Conservation (phyloP, 176 grass and related monocot genomes). For the Puya raimondii region DNA sequence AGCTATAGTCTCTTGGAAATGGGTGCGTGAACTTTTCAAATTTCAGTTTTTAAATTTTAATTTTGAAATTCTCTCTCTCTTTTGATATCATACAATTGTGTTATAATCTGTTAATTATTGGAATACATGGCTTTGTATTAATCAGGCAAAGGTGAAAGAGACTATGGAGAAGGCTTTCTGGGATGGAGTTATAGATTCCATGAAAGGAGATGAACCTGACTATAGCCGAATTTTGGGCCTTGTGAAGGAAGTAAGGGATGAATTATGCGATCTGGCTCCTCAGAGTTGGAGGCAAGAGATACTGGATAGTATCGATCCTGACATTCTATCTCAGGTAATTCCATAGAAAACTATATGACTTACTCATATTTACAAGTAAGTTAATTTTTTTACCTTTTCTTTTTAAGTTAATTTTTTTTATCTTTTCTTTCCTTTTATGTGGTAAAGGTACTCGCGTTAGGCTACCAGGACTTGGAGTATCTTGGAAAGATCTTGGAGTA, state of each 20-base stretch:
- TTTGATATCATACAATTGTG: background rate
- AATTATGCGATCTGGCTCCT: constrained; percentile 73
- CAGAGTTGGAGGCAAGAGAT: constrained; percentile 75
- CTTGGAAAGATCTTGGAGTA: constrained; percentile 78
- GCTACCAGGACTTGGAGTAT: constrained; percentile 47
- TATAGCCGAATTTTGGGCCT: constrained; percentile 58
- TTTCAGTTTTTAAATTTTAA: background rate
- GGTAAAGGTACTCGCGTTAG: constrained; percentile 60
- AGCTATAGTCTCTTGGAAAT: too few relatives aligned
- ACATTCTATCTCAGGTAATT: constrained; percentile 81
- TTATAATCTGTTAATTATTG: background rate
- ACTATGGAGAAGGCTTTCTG: constrained; percentile 89
- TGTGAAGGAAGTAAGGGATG: constrained; percentile 84
- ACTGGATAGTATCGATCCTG: constrained; percentile 61
- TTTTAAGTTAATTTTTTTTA: background rate
- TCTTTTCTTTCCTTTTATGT: constrained; percentile 9
- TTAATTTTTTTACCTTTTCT: background rate
- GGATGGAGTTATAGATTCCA: constrained; percentile 58
- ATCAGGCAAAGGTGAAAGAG: constrained; percentile 54
- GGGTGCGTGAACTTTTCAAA: too few relatives aligned
- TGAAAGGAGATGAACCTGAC: constrained; percentile 65
- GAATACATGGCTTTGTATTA: background rate
- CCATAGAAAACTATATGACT: background rate
- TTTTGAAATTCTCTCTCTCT: background rate
- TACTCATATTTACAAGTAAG: background rate